Evolutionary conservation across 2,329 filamentous ascomycete species (phyloP), one percentile per base, ranked within the genome.

Genomic region (Diaporthe longicolla): DNA sequence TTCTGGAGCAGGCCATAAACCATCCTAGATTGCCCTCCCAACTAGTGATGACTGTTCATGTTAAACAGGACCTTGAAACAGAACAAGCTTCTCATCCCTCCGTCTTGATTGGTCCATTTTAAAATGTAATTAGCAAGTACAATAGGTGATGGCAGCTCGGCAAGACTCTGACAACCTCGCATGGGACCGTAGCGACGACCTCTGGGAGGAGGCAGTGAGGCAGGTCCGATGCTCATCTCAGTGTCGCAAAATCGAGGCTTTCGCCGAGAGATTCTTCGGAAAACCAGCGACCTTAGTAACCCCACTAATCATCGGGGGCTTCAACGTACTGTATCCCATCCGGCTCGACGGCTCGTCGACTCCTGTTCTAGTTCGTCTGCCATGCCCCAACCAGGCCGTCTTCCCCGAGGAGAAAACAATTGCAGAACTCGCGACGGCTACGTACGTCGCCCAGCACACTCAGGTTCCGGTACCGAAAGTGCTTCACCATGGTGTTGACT

Each of bases 141-240:
- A 21, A 32, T 10, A 19, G 3, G 78, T 19, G 37, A 81, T 80
- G 79, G 37, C 68, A 65, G 77, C 78, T 52, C 78, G 79, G 71
- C 75, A 81, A 59, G 77, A 81, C 55, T 77, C 77, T 55, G 80
- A 82, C 52, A 77, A 79, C n/a, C 74, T 81, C 58, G 81, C 78
- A 3, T 82, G 78, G 79, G 79, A 81, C 68, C 74, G 75, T 17
- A 80, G 76, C 63, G 80, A 82, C 69, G 78, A 79, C 57, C 61
- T 70, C 50, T 80, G 73, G 73, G 80, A 80, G 13, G 70, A 78
- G 50, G 76, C 77, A 13, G 59, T 76, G 35, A 79, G n/a, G 45
- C 45, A 66, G n/a, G 63, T 80, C 2, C 69, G 81, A 3, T 79
- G 79, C 29, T 66, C 63, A 26, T 66, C 63, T 26, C 45, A 52